Evolutionary conservation across 257 asterid species (phyloP).

Genomic region (Capsicum chinense): DNA sequence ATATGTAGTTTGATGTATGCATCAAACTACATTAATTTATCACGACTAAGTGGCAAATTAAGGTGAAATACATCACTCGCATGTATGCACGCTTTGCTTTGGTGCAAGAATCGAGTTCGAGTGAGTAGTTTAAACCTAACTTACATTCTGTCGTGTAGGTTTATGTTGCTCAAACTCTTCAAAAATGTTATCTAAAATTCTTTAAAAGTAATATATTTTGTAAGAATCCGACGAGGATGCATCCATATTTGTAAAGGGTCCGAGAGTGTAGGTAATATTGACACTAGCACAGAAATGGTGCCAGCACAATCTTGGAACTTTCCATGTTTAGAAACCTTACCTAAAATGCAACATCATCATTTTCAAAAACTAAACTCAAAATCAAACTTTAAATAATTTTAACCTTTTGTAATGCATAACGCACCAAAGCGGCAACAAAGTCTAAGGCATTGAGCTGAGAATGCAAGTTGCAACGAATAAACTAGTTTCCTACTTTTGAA

Average conservation of each 20-base stretch:
- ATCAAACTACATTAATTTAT: not conserved
- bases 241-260: too few species aligned
- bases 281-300: not conserved
- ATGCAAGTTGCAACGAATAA: not conserved
- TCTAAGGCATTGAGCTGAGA: not conserved
- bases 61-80: not conserved
- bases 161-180: too few species aligned
- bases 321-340: not conserved
- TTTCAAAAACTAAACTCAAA: not conserved
- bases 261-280: not conserved
- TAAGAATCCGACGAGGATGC: too few species aligned
- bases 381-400: too few species aligned
- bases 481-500: not conserved
- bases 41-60: not conserved
- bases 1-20: not conserved
- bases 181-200: too few species aligned
- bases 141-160: not conserved
- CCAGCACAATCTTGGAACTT: not conserved
- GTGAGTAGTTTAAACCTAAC: not conserved
- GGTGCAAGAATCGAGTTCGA: not conserved
- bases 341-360: not conserved
- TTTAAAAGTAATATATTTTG: too few species aligned
- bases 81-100: not conserved
- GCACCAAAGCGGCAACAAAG: not conserved
- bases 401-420: not conserved